Percentiles rank a stretch among this genome's conserved stretches.
phyloP scores from a whole-genome alignment of 163 green algal genomes.

The Botryococcus braunii region DNA sequence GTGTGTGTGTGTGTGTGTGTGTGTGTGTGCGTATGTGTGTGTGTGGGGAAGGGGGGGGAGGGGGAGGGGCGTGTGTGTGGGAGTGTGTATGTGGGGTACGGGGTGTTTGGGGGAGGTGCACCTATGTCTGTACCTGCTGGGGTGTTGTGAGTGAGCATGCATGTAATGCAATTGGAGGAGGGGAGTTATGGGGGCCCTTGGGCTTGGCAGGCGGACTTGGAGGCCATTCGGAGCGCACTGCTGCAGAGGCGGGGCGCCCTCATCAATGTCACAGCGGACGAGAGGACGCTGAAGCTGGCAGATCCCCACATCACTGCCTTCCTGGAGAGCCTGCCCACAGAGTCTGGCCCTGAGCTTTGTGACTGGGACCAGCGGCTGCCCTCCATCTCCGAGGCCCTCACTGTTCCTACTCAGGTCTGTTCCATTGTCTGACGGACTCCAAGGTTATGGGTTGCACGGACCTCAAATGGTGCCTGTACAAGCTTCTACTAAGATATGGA shows the following conservation, averaged over 20 bases:
- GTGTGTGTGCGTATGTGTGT: no score
- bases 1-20: no score
- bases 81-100: no score
- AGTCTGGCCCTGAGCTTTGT: slow-evolving; percentile 9
- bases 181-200: neutral
- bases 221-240: slow-evolving; percentile 38
- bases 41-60: no score
- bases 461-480: no score
- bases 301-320: slow-evolving; percentile 52
- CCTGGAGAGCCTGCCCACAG: slow-evolving; percentile 57
- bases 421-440: neutral
- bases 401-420: slow-evolving; percentile 81
- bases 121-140: no score
- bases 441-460: no score
- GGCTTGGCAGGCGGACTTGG: slow-evolving; percentile 47
- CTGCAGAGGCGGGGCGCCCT: slow-evolving; percentile 60
- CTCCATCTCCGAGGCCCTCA: slow-evolving; percentile 67
- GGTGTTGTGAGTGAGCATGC: no score
- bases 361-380: slow-evolving; percentile 39
- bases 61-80: no score
- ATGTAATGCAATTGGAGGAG: no score
- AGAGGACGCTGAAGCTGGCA: slow-evolving; percentile 48
- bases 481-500: no score
- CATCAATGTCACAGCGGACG: slow-evolving; percentile 92
- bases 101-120: no score